Conservation (phyloP, 2,329 filamentous ascomycete genomes). For the Didymella keratinophila region DNA sequence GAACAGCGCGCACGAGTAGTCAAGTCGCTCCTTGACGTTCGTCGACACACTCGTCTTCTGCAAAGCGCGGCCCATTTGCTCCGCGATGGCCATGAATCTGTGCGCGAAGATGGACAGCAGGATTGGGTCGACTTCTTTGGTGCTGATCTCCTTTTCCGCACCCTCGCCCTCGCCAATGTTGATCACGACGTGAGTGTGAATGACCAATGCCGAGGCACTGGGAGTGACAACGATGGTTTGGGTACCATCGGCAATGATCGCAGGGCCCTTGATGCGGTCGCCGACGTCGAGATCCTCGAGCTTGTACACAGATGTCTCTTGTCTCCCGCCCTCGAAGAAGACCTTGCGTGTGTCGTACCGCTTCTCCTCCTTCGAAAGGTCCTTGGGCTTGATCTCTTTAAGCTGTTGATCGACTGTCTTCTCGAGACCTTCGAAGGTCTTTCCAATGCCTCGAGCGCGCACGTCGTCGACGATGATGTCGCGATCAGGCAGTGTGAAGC, state of each 20-base stretch:
- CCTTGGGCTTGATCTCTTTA: constrained; percentile 69
- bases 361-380: constrained; percentile 66
- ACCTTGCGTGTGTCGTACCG: constrained; percentile 73
- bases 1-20: constrained; percentile 85
- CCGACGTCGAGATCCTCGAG: constrained; percentile 77
- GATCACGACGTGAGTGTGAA: constrained; percentile 88
- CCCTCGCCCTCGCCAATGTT: constrained; percentile 71
- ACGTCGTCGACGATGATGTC: constrained; percentile 93
- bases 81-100: constrained; percentile 84
- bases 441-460: constrained; percentile 85
- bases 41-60: constrained; percentile 83
- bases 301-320: constrained; percentile 82
- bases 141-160: constrained; percentile 58
- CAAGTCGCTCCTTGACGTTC: constrained; percentile 82
- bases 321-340: constrained; percentile 83
- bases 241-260: constrained; percentile 84
- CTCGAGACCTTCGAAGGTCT: constrained; percentile 80
- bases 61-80: constrained; percentile 81
- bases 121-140: constrained; percentile 74
- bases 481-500: constrained; percentile 83
- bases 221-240: constrained; percentile 94
- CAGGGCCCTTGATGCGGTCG: constrained; percentile 77
- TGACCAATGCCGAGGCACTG: constrained; percentile 75
- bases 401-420: constrained; percentile 87
- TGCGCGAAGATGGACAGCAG: constrained; percentile 81